phyloP scores from a whole-genome alignment of 345 rosid species.

The Pistacia atlantica region DNA sequence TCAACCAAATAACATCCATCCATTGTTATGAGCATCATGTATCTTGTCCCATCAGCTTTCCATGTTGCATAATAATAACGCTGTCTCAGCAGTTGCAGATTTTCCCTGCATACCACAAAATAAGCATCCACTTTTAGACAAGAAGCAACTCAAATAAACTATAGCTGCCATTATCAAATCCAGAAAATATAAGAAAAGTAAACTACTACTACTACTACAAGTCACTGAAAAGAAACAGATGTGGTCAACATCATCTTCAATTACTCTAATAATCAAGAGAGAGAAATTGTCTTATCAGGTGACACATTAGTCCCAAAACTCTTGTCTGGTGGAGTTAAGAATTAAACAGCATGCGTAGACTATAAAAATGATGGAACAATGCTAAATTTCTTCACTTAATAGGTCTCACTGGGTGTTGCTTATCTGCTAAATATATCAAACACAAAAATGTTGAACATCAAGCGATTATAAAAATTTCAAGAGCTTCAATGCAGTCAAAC shows the following conservation, averaged over 20 bases:
- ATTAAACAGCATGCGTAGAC: neutral
- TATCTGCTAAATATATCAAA: neutral
- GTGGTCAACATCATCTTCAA: neutral
- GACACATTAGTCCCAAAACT: neutral
- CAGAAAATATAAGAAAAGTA: neutral
- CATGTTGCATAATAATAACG: slow-evolving; percentile 98
- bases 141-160: neutral
- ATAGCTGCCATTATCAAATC: neutral
- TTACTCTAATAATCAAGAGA: neutral
- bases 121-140: neutral
- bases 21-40: slow-evolving; percentile 88
- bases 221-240: neutral
- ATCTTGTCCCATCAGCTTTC: slow-evolving; percentile 99
- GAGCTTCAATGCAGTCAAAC: neutral
- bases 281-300: neutral
- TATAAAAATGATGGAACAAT: neutral
- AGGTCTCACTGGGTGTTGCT: neutral
- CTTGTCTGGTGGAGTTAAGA: neutral
- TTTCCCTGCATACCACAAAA: slow-evolving; percentile 64
- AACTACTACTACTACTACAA: neutral
- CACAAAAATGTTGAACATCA: neutral
- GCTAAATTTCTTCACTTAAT: neutral
- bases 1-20: slow-evolving; percentile 94
- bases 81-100: slow-evolving; percentile 85
- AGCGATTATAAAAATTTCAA: neutral